These are phyloP conservation scores for Scutellaria minor DNA, from an alignment of 257 asterid genomes.

Conservation along the genomic window DNA sequence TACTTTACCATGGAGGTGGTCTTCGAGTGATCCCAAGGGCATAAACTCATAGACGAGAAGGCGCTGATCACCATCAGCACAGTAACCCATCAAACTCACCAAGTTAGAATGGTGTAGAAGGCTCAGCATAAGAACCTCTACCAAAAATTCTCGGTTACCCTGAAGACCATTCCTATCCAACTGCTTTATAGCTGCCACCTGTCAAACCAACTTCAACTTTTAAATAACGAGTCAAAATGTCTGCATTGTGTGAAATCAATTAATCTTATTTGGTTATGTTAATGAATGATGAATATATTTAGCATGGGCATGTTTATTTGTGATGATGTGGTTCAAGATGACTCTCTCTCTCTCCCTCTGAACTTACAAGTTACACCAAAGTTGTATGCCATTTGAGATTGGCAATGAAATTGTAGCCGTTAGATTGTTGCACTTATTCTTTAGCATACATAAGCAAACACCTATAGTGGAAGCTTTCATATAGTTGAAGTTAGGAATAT, in stretches of 20 bases:
- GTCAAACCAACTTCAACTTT: conserved; percentile 36
- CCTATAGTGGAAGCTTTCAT: background rate
- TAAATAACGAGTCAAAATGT: conserved; percentile 2
- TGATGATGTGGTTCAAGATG: background rate
- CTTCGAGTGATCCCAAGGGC: conserved; percentile 98
- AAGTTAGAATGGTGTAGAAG: conserved; percentile 96
- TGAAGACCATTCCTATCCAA: conserved; percentile 98
- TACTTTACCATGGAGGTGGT: conserved; percentile 89
- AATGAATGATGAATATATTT: background rate
- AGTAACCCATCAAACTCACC: conserved; percentile 88
- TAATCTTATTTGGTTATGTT: no score
- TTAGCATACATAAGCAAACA: background rate
- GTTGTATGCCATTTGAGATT: background rate
- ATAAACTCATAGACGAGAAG: conserved; percentile 96
- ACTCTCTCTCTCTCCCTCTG: background rate
- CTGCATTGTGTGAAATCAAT: background rate
- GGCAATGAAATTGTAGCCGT: background rate
- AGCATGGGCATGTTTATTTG: background rate
- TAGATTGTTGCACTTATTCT: background rate
- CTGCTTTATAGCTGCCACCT: conserved; percentile 96
- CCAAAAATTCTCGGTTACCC: conserved; percentile 96
- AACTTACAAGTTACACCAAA: background rate
- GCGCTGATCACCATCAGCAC: conserved; percentile 99
- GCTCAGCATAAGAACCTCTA: conserved; percentile 98
- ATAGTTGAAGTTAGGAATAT: conserved; percentile 1